Evolutionary conservation across 176 grass and related monocot genomes (phyloP).

Genomic region (Bonia amplexicaulis): DNA sequence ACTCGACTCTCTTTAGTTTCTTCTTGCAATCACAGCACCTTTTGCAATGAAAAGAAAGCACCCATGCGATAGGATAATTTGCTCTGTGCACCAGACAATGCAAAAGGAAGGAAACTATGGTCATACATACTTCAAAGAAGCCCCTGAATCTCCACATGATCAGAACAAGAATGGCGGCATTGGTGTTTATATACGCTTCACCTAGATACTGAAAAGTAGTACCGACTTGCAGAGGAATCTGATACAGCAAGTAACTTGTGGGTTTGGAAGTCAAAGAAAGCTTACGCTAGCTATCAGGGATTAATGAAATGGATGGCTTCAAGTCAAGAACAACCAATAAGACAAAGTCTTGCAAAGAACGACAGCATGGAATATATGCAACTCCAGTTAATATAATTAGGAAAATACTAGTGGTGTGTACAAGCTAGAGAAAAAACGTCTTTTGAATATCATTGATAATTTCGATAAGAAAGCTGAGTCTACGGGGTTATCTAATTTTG

Average conservation of each 20-base stretch:
- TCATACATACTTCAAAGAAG: constrained; percentile 24
- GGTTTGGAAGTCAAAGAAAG: constrained; percentile 24
- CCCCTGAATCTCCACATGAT: not conserved
- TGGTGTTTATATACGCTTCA: constrained; percentile 4
- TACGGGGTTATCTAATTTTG: no score
- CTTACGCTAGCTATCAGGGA: constrained; percentile 15
- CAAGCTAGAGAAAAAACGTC: no score
- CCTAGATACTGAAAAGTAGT: not conserved
- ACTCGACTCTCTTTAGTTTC: not conserved
- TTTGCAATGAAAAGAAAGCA: not conserved
- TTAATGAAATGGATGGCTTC: constrained; percentile 28
- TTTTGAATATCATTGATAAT: no score
- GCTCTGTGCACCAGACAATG: not conserved
- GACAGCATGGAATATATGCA: not conserved
- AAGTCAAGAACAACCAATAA: constrained; percentile 26
- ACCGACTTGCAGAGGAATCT: constrained; percentile 18
- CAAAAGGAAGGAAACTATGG: not conserved
- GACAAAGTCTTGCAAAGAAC: constrained; percentile 24
- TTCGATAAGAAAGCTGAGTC: no score
- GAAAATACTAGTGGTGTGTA: not conserved
- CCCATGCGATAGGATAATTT: not conserved
- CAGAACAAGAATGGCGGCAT: not conserved
- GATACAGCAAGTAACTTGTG: constrained; percentile 4
- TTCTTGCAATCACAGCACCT: not conserved
- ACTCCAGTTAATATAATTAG: not conserved